Base-by-base conservation (phyloP, 768 basidiomycete species). In the Lactarius pseudohatsudake region DNA sequence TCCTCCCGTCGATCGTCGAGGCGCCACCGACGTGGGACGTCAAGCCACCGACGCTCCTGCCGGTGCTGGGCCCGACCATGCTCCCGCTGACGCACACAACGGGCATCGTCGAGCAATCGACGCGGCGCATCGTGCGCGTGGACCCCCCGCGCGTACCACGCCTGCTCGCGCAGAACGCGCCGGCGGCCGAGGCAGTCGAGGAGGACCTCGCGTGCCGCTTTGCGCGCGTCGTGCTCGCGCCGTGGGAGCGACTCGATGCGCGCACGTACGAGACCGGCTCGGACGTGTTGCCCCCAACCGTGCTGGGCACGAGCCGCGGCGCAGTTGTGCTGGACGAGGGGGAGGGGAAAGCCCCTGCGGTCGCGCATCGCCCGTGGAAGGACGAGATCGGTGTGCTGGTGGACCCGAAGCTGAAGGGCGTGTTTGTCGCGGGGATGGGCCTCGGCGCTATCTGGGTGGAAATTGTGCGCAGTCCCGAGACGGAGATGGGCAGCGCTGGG, bases 361-460 rank as follows among this genome's bases (percentile, higher is more conserved):
- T 64, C 2, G 66, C 57, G 36, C 85, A 88, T 70, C 77, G 86
- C 68, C 84, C 84, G 5, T 76, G 78, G 57, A 80, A 78, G 64
- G 87, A 90, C 66, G 81, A 79, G 41, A 88, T 92, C 72, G 81
- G 79, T 18, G 77, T 90, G 11, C 79, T 89, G 26, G 76, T 90
- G 15, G 79, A 83, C 45, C 80, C 82, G 7, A 65, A 62, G 20
- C 18, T 58, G 32, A 75, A 75, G 8, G 70, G 80, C 0, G 73
- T 83, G 9, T 77, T 81, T 1, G 75, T 73, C 5, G 76, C 80
- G 6, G 86, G 88, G 5, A 82, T 91, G 78, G 87, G 86, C 0
- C 69, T 91, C 16, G 82, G 81, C 4, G 88, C 84, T 22, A 83
- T 85, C 56, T 92, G 86, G 84, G 84, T 91, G 26, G 89, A 92